Evolutionary conservation across 2,329 filamentous ascomycete genomes (phyloP).

Genomic region (Dendrostoma leiphaemia): DNA sequence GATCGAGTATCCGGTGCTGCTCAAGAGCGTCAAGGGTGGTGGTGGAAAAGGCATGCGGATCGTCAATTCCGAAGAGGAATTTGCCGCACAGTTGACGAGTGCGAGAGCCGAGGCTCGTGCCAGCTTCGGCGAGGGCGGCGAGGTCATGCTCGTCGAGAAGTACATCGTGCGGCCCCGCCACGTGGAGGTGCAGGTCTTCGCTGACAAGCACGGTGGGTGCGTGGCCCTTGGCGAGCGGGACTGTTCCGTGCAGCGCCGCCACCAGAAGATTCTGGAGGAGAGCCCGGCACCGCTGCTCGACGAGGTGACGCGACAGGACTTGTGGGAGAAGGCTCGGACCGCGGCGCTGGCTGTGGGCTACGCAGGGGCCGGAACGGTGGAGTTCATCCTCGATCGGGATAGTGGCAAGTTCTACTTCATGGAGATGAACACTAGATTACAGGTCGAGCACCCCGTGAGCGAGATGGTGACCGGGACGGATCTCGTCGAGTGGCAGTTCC

Average conservation of each 20-base stretch:
- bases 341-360: constrained; percentile 77
- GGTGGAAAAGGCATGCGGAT: constrained; percentile 85
- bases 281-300: constrained; percentile 73
- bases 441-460: constrained; percentile 95
- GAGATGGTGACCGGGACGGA: constrained; percentile 67
- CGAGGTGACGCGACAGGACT: constrained; percentile 54
- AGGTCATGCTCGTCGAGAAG: constrained; percentile 81
- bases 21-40: constrained; percentile 79
- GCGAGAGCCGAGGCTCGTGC: constrained; percentile 74
- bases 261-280: constrained; percentile 91
- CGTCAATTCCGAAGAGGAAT: constrained; percentile 66
- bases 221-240: constrained; percentile 86
- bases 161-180: constrained; percentile 79
- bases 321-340: constrained; percentile 66
- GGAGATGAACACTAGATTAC: constrained; percentile 83
- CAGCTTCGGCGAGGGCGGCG: constrained; percentile 76
- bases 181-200: constrained; percentile 89
- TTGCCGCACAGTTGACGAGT: constrained; percentile 66
- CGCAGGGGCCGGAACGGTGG: constrained; percentile 84
- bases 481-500: constrained; percentile 95
- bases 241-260: constrained; percentile 81
- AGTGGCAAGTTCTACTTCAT: constrained; percentile 79
- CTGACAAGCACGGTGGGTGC: constrained; percentile 74
- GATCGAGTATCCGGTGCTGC: constrained; percentile 66
- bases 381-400: constrained; percentile 85